Conservation (phyloP, 176 grass and related monocot species). For the Luzula sylvatica region DNA sequence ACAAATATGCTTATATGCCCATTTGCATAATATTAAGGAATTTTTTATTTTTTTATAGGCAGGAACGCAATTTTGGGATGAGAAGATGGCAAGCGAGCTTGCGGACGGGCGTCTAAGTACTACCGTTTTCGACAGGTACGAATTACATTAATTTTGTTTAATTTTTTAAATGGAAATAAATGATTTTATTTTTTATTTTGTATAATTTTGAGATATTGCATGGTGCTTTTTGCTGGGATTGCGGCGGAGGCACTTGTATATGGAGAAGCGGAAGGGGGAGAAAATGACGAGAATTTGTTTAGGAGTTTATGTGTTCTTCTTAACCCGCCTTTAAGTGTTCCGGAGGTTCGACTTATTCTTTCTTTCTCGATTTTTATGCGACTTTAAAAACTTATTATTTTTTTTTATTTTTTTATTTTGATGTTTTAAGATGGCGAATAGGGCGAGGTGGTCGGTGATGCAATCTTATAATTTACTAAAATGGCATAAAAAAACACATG, state of each 20-base stretch:
- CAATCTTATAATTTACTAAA: slow-evolving; percentile 98
- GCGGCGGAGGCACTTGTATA: slow-evolving; percentile 91
- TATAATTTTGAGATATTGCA: slow-evolving; percentile 55
- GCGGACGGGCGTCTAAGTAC: slow-evolving; percentile 62
- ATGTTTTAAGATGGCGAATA: slow-evolving; percentile 91
- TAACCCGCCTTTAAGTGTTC: slow-evolving; percentile 55
- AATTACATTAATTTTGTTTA: too few relatives aligned
- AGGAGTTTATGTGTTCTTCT: slow-evolving; percentile 70
- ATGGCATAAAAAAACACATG: slow-evolving; percentile 80
- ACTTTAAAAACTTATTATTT: not conserved
- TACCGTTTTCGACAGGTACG: slow-evolving; percentile 83
- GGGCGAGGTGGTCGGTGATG: slow-evolving; percentile 85
- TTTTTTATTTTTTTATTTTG: not conserved
- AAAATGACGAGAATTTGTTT: slow-evolving; percentile 92
- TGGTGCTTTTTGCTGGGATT: slow-evolving; percentile 86
- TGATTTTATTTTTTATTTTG: not conserved
- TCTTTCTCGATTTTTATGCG: not conserved
- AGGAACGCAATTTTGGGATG: slow-evolving; percentile 99
- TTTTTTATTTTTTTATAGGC: slow-evolving; percentile 37
- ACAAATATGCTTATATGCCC: not conserved
- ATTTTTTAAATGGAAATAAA: too few relatives aligned
- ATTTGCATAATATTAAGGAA: not conserved
- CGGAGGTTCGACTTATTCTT: slow-evolving; percentile 33
- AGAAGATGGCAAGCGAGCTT: slow-evolving; percentile 83
- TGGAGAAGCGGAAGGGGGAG: slow-evolving; percentile 91